phyloP scores from a whole-genome alignment of 208 protist genomes.

The Crithidia acanthocephali region DNA sequence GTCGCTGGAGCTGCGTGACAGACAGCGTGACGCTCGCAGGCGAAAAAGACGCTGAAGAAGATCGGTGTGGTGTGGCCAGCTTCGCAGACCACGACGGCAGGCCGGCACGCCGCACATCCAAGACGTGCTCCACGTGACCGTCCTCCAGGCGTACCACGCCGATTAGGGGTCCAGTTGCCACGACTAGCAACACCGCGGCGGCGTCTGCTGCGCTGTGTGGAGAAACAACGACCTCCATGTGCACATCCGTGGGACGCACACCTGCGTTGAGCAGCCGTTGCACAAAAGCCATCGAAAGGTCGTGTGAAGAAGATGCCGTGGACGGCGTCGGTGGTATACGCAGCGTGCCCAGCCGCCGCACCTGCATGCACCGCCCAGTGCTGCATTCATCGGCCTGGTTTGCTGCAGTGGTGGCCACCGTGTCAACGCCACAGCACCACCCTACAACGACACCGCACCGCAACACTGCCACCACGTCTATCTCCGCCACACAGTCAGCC shows the following conservation, averaged over 20 bases:
- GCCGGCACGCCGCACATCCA: constrained; percentile 6
- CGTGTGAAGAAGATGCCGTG: neutral
- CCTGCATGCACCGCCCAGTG: neutral
- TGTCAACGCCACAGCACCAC: constrained; percentile 18
- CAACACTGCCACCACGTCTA: constrained; percentile 30
- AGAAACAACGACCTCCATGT: constrained; percentile 21
- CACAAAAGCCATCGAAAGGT: constrained; percentile 3
- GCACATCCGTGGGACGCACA: constrained; percentile 1
- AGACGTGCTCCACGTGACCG: constrained; percentile 21
- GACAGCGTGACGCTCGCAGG: neutral
- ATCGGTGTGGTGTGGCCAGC: neutral
- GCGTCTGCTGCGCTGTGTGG: neutral
- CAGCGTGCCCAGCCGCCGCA: neutral
- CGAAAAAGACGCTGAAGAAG: neutral
- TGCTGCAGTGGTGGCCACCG: no score
- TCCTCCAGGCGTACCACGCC: constrained; percentile 14
- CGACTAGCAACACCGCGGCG: constrained; percentile 14
- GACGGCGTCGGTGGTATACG: neutral
- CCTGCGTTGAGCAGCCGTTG: constrained; percentile 12
- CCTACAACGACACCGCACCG: constrained; percentile 29
- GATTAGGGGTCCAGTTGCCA: constrained; percentile 18
- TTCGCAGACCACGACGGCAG: neutral
- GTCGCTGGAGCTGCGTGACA: neutral
- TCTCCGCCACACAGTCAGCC: neutral
- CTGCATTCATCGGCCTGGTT: neutral